A percentile compares a stretch with the other conserved stretches of the same genome.
phyloP scores from a whole-genome alignment of 1,284 basidiomycete species.

The Schizopora paradoxa region DNA sequence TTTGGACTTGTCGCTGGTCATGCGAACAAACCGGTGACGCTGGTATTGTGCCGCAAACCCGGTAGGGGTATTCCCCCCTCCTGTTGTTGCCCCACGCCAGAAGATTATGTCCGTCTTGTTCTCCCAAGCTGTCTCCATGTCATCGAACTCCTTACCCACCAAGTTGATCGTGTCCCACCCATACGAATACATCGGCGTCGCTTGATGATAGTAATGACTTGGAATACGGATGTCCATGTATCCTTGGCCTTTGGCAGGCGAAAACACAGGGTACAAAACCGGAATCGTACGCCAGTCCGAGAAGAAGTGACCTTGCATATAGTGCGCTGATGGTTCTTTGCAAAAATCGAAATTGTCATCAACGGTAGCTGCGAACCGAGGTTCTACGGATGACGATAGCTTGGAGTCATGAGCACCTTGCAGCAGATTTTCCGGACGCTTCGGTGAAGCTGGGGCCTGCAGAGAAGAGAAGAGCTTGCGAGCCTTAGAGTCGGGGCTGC shows the following conservation, averaged over 20 bases:
- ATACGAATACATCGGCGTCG: conserved; percentile 80
- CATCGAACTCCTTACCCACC: conserved; percentile 65
- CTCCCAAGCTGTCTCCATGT: conserved; percentile 82
- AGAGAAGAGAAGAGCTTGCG: conserved; percentile 78
- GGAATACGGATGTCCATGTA: conserved; percentile 90
- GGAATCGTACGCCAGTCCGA: conserved; percentile 89
- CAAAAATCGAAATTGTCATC: conserved; percentile 76
- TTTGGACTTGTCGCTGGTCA: conserved; percentile 60
- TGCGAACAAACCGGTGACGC: conserved; percentile 81
- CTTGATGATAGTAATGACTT: conserved; percentile 89
- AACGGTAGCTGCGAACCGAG: conserved; percentile 55
- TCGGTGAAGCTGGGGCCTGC: too few species aligned
- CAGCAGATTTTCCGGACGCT: conserved; percentile 19
- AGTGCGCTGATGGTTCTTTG: conserved; percentile 73
- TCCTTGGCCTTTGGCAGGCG: conserved; percentile 78
- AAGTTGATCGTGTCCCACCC: conserved; percentile 79
- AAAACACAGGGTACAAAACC: conserved; percentile 84
- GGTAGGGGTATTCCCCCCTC: conserved; percentile 83
- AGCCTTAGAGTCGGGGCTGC: conserved; percentile 72
- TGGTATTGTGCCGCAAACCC: conserved; percentile 85
- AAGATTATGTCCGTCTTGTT: conserved; percentile 68
- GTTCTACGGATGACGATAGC: too few species aligned
- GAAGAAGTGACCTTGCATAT: conserved; percentile 90
- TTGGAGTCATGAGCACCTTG: conserved; percentile 31
- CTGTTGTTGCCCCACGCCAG: conserved; percentile 89